These are phyloP conservation scores for Candida methanosorbosa DNA, from an alignment of 805 yeast species.

Conservation along the genomic window DNA sequence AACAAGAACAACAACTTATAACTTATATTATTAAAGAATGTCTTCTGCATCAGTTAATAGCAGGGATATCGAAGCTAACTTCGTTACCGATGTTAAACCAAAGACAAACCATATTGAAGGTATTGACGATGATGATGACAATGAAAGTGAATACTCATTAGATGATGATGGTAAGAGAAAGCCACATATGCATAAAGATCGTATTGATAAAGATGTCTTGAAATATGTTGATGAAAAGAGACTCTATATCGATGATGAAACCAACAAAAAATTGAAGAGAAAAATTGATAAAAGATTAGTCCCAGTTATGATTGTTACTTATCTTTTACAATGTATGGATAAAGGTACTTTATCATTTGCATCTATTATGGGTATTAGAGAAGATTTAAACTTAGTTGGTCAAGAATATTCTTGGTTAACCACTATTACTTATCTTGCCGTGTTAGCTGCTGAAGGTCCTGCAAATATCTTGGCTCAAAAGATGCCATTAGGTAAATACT, in stretches of 20 bases:
- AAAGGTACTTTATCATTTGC: conserved; percentile 32
- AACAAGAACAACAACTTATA: too few species aligned
- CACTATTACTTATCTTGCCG: conserved; percentile 50
- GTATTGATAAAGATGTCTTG: conserved; percentile 3
- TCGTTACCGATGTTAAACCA: too few species aligned
- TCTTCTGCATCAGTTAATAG: too few species aligned
- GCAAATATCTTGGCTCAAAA: conserved; percentile 27
- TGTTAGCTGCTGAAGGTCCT: conserved; percentile 32
- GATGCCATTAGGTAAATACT: conserved; percentile 26
- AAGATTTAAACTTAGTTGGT: conserved; percentile 29
- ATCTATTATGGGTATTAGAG: conserved; percentile 30
- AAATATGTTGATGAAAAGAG: conserved; percentile 3
- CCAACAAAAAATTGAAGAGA: conserved; percentile 13
- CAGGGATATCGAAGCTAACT: too few species aligned
- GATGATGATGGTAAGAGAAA: background rate
- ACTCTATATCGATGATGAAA: conserved; percentile 1
- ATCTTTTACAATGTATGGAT: conserved; percentile 24
- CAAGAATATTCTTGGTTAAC: conserved; percentile 41
- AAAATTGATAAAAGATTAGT: conserved; percentile 42
- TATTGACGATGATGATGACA: background rate
- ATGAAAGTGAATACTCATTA: background rate
- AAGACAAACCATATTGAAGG: conserved; percentile 1
- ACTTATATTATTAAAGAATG: too few species aligned
- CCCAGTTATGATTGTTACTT: conserved; percentile 39
- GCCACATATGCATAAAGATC: conserved; percentile 1